Evolutionary conservation across 1,284 basidiomycete genomes (phyloP), one percentile per base, ranked within the genome.

Genomic region (Leccinum fallax): DNA sequence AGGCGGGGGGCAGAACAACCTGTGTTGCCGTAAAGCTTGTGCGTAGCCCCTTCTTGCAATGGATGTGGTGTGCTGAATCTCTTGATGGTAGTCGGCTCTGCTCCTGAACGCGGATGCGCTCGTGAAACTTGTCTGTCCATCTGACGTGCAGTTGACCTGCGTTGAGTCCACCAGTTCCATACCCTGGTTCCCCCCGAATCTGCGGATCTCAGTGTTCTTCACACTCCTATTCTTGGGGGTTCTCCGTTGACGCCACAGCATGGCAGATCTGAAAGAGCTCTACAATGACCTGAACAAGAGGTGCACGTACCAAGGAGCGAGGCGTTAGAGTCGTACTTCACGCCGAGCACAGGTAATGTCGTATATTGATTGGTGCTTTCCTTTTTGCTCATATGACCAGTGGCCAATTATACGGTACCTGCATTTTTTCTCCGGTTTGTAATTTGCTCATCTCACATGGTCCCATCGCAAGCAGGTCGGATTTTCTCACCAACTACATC

Each of bases 351-450:
- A 89, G 84, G 83, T 87, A 49, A 24, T 38, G 43, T n/a, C 5
- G 28, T 46, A 16, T 24, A 43, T 57, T 52, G 38, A 3, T 46
- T 21, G 24, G 4, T 8, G n/a, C 21, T n/a, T 40, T 52, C 30
- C 13, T 11, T 34, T 11, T 43, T 40, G 21, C 56, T 62, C 9
- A 61, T 53, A 13, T 38, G 49, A 26, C 10, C 21, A 32, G 32
- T 65, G 94, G 86, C 2, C 95, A 97, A 77, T 78, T 97, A 19
- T 95, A 30, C 28, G 28, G 94, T 89, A 69, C 59, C 85, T 28
- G 77, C 49, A 28, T 8, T 40, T 21, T 26, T 21, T 34, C 6
- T 49, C 28, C n/a, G 6, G 38, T 46, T 16, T 43, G 46, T 28
- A 4, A 38, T 36, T 9, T 1, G 6, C 19, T 16, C 6, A 16